Evolutionary conservation across 352 stramenopile species (phyloP).

Genomic region (Blastocystis sp.): DNA sequence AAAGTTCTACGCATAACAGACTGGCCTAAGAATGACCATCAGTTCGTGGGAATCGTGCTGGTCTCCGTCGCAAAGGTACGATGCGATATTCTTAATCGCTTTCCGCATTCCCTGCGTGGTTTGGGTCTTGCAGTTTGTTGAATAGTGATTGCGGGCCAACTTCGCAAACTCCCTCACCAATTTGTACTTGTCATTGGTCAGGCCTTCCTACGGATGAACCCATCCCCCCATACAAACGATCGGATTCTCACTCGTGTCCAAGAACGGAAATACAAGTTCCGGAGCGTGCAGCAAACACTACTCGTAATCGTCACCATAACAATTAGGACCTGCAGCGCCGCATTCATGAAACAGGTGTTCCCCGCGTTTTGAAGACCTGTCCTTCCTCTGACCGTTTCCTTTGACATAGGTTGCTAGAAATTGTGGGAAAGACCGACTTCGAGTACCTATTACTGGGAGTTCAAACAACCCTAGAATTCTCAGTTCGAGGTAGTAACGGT

Average conservation of each 20-base stretch:
- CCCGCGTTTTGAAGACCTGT: constrained; percentile 24
- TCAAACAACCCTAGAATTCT: neutral
- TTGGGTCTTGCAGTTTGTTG: constrained; percentile 15
- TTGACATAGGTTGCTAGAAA: constrained; percentile 13
- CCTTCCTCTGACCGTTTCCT: constrained; percentile 45
- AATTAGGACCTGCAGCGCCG: neutral
- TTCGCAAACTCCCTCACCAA: constrained; percentile 55
- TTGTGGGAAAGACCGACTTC: no score
- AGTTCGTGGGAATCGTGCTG: constrained; percentile 66
- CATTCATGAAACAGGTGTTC: constrained; percentile 64
- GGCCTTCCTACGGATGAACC: constrained; percentile 21
- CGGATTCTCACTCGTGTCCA: constrained; percentile 43
- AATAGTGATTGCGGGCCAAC: constrained; percentile 37
- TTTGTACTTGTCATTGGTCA: constrained; percentile 62
- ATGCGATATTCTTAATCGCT: constrained; percentile 66
- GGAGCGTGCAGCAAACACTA: constrained; percentile 49
- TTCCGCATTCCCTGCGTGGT: constrained; percentile 44
- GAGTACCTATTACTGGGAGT: neutral
- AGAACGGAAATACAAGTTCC: constrained; percentile 42
- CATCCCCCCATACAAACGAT: neutral
- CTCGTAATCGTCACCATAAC: neutral
- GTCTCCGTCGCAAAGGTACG: constrained; percentile 55
- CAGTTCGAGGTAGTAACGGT: neutral
- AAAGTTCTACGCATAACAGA: constrained; percentile 60
- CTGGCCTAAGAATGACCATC: neutral